phyloP scores from a whole-genome alignment of 495 filamentous ascomycete genomes.

The Staphylotrichum tortipilum region DNA sequence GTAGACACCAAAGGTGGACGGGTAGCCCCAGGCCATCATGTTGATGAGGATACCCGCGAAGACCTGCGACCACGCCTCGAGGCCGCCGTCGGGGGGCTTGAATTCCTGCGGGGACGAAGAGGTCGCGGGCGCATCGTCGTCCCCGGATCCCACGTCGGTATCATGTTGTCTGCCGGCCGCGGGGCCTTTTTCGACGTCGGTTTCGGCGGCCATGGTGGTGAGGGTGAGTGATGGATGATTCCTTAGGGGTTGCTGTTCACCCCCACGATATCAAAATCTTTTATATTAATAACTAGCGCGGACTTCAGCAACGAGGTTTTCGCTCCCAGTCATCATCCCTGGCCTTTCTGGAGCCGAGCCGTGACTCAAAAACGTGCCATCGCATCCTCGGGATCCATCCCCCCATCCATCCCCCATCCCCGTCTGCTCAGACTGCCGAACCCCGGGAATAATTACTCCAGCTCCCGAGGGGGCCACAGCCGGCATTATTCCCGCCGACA shows the following conservation, averaged over 20 bases:
- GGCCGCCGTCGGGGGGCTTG: constrained; percentile 33
- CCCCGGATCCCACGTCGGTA: neutral
- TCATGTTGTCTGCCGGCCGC: neutral
- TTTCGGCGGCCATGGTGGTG: neutral
- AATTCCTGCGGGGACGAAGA: constrained; percentile 7
- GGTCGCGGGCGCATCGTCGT: neutral
- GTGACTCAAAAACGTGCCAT: no score
- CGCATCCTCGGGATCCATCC: no score
- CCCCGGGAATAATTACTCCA: neutral
- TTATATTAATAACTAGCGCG: no score
- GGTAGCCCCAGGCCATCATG: constrained; percentile 36
- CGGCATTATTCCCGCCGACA: constrained; percentile 13
- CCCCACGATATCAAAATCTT: no score
- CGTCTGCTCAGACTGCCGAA: no score
- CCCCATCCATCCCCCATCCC: no score
- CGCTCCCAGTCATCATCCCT: no score
- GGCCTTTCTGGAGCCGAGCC: no score
- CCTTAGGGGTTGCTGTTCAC: no score
- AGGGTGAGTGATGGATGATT: neutral
- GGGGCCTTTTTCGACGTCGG: constrained; percentile 7
- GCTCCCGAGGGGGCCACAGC: neutral
- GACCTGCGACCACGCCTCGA: constrained; percentile 36
- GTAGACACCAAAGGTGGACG: constrained; percentile 37
- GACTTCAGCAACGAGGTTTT: no score
- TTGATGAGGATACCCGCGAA: constrained; percentile 32